Base-by-base conservation (phyloP, 371 early-diverging fungal genomes). In the Mucor circinelloides region DNA sequence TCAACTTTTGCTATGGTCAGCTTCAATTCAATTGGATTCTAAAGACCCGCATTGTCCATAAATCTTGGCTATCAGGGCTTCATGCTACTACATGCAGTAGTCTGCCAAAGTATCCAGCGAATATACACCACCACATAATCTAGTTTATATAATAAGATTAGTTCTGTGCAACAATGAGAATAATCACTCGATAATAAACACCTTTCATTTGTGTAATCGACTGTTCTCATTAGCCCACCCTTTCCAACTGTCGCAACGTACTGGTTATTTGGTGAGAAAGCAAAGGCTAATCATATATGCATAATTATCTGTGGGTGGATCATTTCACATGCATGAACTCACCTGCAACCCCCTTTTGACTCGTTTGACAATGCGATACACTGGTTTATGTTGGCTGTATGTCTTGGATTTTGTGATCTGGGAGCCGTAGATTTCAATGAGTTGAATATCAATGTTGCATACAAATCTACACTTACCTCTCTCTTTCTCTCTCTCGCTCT, bases 1-100 rank as follows among this genome's bases (percentile, higher is more conserved):
- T 91, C 1, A 87, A 84, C 83, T 81, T 62, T 50, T n/a, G n/a
- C 2, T 46, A 17, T 50, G 0, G 13, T 30, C 19, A 0, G 13
- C 13, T 36, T 36, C 36, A 36, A 36, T 44, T 54, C 38, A 30
- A 60, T 54, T 13, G 25, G 13, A 23, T 34, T 9, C 6, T 27
- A 32, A 23, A 13, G 36, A 0, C 13, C 1, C 36, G 13, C 36
- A 21, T 89, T 72, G 93, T 92, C 50, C 96, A 77, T 28, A 98
- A 78, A 68, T 93, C 95, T 69, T 88, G 89, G 27, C 91, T 92
- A 75, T 97, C 96, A 3, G 92, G 90, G 60, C 94, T 91, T 95
- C 95, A 98, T 19, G 90, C 86, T 10, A 93, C 89, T 94, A 94
- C 15, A n/a, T n/a, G n/a, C n/a, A 81, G 80, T 21, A 95, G 63